Percentiles rank a stretch among this genome's conserved stretches.
Evolutionary conservation across 371 early-diverging fungal genomes (phyloP).

Genomic region (Polyrhizophydium stewartii): DNA sequence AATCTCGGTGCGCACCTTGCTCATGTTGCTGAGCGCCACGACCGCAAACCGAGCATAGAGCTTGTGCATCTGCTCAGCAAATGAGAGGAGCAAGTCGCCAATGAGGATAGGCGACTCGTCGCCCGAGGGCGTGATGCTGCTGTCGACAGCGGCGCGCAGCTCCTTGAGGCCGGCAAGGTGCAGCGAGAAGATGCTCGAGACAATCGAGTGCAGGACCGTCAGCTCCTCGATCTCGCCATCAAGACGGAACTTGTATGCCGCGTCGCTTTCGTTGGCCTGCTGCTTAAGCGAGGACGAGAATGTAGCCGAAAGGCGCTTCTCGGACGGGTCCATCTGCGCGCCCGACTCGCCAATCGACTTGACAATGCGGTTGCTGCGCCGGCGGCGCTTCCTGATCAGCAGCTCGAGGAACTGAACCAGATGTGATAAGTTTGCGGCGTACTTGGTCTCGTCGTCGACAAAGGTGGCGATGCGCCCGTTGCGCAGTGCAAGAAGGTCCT

Average conservation of each 20-base stretch:
- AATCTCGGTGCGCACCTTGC: not conserved
- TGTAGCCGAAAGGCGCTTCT: not conserved
- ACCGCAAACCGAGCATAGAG: not conserved
- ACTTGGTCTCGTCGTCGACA: not conserved
- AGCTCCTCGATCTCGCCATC: conserved; percentile 29
- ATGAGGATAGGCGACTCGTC: not conserved
- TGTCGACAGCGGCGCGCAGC: not conserved
- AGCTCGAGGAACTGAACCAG: not conserved
- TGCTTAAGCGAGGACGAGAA: not conserved
- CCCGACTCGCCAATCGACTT: not conserved
- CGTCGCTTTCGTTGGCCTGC: conserved; percentile 13
- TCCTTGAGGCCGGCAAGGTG: conserved; percentile 18
- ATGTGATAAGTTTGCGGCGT: not conserved
- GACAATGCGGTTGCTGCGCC: not conserved
- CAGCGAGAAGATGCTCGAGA: conserved; percentile 16
- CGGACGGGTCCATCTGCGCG: not conserved
- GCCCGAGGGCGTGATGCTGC: too few species aligned
- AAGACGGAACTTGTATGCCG: conserved; percentile 18
- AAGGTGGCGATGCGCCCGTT: too few species aligned
- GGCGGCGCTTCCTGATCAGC: conserved; percentile 1
- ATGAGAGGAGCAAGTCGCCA: not conserved
- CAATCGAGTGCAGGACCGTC: conserved; percentile 15
- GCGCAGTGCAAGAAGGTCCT: too few species aligned
- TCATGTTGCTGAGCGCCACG: not conserved
- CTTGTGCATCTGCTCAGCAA: not conserved